Base-by-base conservation (phyloP, 2,329 filamentous ascomycete genomes). In the Aureobasidium sp. region DNA sequence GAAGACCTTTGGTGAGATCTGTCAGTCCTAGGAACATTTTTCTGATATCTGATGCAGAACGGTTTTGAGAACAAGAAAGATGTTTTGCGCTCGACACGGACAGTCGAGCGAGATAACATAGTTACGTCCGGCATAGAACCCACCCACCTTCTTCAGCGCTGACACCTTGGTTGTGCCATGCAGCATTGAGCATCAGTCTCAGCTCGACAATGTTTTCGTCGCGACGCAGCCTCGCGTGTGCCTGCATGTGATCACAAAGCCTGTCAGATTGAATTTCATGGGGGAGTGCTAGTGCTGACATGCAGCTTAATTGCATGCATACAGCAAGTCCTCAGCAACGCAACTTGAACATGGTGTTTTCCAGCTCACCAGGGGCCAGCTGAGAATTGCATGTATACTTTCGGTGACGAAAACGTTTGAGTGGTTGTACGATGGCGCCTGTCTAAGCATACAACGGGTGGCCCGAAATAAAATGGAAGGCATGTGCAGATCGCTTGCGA, bases 11-110 rank as follows among this genome's bases (percentile, higher is more conserved):
- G 37, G 67, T 29, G 48, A 63, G 52, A 29, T 64, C 63, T n/a
- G 46, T 52, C 1, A 67, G 0, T 15, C 64, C 63, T 8, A 67
- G 36, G 32, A 64, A 66, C 67, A 68, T 68, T 26, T 23, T 23
- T 26, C 10, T 15, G 20, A 23, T 2, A 5, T 27, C 5, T 2
- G 7, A 12, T 29, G 3, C 5, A 6, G 20, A 44, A 20, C 7
- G 7, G 10, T 10, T 10, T 12, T 13, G 9, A 9, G 41, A 10
- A 44, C 20, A 20, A 44, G 13, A 3, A 4, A 5, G 15, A 23
- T 44, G 41, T 13, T 5, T 44, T 44, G 20, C 17, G 20, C n/a
- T 44, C 4, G 5, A 44, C 1, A 13, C 20, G 17, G 5, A 26
- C 23, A 44, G 5, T 26, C 20, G 20, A 44, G 20, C 12, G 13